Conservation (phyloP, 208 protist species). For the Trichomonas gallinae region DNA sequence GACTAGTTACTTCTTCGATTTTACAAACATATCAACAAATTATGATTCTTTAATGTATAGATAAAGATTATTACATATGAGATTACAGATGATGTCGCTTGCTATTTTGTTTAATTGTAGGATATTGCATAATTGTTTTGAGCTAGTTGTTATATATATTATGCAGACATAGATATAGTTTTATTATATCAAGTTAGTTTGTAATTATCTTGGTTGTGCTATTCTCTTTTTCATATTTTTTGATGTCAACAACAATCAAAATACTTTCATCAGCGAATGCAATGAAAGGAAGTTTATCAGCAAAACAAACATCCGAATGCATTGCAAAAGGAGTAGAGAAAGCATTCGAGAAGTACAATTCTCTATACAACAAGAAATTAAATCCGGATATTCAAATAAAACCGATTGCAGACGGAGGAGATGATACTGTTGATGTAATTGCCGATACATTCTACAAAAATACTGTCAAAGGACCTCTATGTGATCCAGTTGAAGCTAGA, state of each 20-base stretch:
- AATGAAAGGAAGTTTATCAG: conserved; percentile 18
- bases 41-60: too few species aligned
- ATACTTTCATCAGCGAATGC: conserved; percentile 4
- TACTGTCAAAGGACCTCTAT: neutral
- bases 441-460: neutral
- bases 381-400: neutral
- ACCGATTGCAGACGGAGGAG: neutral
- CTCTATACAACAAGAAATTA: neutral
- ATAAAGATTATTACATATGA: too few species aligned
- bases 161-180: too few species aligned
- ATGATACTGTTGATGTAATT: conserved; percentile 16
- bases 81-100: too few species aligned
- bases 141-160: too few species aligned
- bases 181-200: too few species aligned
- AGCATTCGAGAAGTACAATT: neutral
- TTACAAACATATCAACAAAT: too few species aligned
- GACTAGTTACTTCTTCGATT: too few species aligned
- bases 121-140: too few species aligned
- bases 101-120: too few species aligned
- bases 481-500: neutral
- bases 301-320: neutral
- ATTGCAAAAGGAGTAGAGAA: neutral
- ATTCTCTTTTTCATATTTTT: neutral
- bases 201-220: too few species aligned
- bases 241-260: neutral